phyloP scores from a whole-genome alignment of 2,329 filamentous ascomycete genomes.

The Arthrobotrys megalospora region DNA sequence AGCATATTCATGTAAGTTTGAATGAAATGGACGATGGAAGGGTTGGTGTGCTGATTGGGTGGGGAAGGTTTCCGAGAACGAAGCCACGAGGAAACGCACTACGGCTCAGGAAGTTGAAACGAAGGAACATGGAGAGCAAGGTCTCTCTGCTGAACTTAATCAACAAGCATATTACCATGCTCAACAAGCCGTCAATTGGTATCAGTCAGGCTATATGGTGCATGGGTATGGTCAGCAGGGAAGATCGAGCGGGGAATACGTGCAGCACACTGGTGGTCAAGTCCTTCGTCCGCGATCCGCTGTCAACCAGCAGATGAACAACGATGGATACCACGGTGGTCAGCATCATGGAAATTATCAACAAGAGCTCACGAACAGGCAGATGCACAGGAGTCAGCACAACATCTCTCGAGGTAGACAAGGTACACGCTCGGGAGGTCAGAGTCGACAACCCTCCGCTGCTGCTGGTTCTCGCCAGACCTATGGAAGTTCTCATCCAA shows the following conservation, averaged over 20 bases:
- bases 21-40: background rate
- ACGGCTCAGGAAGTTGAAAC: constrained; percentile 1
- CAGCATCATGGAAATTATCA: constrained; percentile 27
- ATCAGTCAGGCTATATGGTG: constrained; percentile 3
- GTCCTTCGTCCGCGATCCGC: constrained; percentile 26
- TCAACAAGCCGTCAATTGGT: constrained; percentile 40
- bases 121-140: background rate
- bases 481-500: constrained; percentile 11
- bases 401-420: constrained; percentile 39
- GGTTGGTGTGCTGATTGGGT: background rate
- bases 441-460: constrained; percentile 38
- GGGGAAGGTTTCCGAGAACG: background rate
- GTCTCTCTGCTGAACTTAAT: background rate
- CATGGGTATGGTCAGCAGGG: constrained; percentile 17
- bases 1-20: constrained; percentile 16
- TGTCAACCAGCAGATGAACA: constrained; percentile 22
- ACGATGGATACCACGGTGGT: constrained; percentile 30
- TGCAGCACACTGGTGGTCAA: constrained; percentile 7
- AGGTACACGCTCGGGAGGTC: constrained; percentile 34
- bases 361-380: constrained; percentile 21
- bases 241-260: constrained; percentile 17
- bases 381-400: constrained; percentile 28
- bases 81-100: background rate
- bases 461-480: constrained; percentile 21
- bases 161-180: constrained; percentile 8